phyloP scores from a whole-genome alignment of 2,329 filamentous ascomycete species.

The Grosmannia penicillata region DNA sequence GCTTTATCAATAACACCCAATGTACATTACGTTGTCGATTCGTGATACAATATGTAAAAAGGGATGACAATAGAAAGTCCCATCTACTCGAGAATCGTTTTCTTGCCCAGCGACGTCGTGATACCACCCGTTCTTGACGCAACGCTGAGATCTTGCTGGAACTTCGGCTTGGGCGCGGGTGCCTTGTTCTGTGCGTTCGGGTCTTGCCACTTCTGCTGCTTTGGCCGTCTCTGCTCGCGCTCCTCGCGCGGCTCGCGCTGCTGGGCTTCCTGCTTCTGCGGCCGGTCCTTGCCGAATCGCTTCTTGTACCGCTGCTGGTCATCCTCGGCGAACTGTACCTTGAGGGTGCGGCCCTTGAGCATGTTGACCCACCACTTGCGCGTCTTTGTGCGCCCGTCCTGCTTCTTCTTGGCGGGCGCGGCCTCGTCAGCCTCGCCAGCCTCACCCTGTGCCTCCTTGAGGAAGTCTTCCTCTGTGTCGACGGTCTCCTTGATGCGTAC shows the following conservation, averaged over 20 bases:
- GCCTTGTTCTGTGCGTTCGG: slow-evolving; percentile 7
- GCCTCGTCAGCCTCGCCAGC: slow-evolving; percentile 20
- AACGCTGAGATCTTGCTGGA: slow-evolving; percentile 30
- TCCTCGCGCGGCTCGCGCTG: slow-evolving; percentile 8
- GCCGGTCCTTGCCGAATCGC: slow-evolving; percentile 65
- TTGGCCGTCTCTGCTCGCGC: slow-evolving; percentile 10
- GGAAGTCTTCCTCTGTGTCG: slow-evolving; percentile 47
- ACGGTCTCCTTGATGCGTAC: slow-evolving; percentile 54
- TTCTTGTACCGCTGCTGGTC: slow-evolving; percentile 83
- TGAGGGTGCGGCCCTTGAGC: slow-evolving; percentile 63
- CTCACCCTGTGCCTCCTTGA: slow-evolving; percentile 21
- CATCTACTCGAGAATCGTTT: slow-evolving; percentile 60
- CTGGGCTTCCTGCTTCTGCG: slow-evolving; percentile 17
- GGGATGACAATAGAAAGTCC: not conserved
- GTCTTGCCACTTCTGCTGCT: slow-evolving; percentile 17
- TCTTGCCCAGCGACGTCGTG: slow-evolving; percentile 64
- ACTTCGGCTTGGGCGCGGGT: slow-evolving; percentile 14
- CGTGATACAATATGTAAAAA: not conserved
- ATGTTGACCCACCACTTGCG: slow-evolving; percentile 76
- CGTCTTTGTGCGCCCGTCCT: slow-evolving; percentile 38
- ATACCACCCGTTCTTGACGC: slow-evolving; percentile 65
- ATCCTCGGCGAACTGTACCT: slow-evolving; percentile 90
- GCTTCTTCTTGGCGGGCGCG: slow-evolving; percentile 18
- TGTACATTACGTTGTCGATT: too few relatives aligned
- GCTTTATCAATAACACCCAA: too few relatives aligned